Conservation (phyloP, 257 asterid genomes). For the Solanum rostratum region DNA sequence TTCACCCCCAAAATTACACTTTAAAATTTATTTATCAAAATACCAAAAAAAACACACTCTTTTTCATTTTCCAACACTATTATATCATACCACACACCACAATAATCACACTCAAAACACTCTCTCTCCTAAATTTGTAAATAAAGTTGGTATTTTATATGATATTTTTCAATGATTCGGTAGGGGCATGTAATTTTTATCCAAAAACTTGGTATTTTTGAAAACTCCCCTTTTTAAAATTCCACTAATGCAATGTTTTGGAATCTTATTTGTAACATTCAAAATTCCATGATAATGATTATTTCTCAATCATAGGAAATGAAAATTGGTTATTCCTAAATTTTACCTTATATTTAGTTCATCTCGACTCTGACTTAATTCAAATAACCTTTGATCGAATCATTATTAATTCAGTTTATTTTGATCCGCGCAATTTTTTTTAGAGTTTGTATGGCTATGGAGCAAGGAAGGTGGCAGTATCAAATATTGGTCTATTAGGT, state of each 20-base stretch:
- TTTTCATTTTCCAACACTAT: no score
- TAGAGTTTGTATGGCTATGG: slow-evolving; percentile 2
- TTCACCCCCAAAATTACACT: no score
- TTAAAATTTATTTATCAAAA: no score
- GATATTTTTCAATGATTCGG: no score
- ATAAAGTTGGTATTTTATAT: no score
- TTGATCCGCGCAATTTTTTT: not conserved
- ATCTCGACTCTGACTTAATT: not conserved
- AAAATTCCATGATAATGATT: fast-evolving
- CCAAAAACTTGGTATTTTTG: no score
- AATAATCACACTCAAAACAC: no score
- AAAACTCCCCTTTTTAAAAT: no score
- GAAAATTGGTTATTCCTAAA: not conserved
- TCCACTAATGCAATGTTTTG: not conserved
- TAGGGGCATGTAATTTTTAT: no score
- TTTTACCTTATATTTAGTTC: not conserved
- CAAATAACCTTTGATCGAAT: not conserved
- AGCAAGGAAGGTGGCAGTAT: slow-evolving; percentile 15
- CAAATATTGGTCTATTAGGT: slow-evolving; percentile 4
- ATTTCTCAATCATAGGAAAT: not conserved
- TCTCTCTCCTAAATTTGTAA: no score
- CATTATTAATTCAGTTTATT: not conserved
- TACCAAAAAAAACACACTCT: no score
- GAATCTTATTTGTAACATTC: not conserved
- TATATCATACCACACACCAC: no score